Evolutionary conservation across 2,329 filamentous ascomycete genomes (phyloP).

Genomic region (Hypoxylon sp.): DNA sequence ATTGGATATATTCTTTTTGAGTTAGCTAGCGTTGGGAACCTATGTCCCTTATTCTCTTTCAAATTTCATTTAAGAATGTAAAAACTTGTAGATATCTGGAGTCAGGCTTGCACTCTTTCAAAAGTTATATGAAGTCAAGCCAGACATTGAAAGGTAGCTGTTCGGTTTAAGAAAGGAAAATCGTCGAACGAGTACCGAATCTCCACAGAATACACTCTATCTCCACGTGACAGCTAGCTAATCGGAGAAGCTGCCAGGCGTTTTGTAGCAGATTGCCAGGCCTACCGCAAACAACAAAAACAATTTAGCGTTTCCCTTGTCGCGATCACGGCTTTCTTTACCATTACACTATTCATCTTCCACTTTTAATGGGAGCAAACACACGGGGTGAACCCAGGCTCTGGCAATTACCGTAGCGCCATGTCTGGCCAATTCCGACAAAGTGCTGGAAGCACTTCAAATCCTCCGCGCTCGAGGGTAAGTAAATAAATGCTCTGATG

Average conservation of each 20-base stretch:
- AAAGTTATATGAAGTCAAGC: neutral
- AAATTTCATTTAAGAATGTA: too few species aligned
- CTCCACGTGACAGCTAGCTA: conserved; percentile 22
- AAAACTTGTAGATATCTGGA: too few species aligned
- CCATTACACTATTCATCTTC: conserved; percentile 5
- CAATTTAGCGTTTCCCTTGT: conserved; percentile 35
- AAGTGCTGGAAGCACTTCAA: conserved; percentile 48
- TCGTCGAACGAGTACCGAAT: neutral
- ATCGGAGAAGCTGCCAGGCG: conserved; percentile 7
- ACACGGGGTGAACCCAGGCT: conserved; percentile 23
- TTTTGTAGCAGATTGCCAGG: conserved; percentile 41
- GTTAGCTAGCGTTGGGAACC: neutral
- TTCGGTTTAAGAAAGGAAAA: neutral
- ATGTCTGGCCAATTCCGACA: conserved; percentile 52
- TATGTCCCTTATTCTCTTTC: too few species aligned
- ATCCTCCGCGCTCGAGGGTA: conserved; percentile 52
- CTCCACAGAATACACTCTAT: conserved; percentile 5
- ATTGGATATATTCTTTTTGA: neutral
- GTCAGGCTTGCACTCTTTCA: too few species aligned
- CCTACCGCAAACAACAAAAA: conserved; percentile 50
- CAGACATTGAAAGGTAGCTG: neutral
- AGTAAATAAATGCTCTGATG: conserved; percentile 44
- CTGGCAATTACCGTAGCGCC: conserved; percentile 26
- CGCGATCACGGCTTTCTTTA: conserved; percentile 13
- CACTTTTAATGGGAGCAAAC: conserved; percentile 29